Conservation (phyloP, 108 stramenopile genomes). For the Nitzschia sp. region DNA sequence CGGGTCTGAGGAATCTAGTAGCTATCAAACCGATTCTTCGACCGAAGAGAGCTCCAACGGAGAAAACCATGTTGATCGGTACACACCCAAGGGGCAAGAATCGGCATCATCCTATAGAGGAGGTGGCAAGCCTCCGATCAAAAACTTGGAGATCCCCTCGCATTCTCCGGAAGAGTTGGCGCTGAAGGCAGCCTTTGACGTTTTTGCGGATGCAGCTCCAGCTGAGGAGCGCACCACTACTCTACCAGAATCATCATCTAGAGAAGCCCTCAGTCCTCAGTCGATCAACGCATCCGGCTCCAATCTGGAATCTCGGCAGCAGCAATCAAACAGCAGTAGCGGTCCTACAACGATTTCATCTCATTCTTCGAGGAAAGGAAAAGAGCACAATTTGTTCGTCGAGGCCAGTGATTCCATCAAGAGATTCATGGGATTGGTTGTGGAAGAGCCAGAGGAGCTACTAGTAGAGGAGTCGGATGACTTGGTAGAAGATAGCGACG, state of each 20-base stretch:
- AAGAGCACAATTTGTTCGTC: not conserved
- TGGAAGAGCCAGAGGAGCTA: not conserved
- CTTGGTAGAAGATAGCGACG: not conserved
- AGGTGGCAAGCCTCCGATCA: constrained; percentile 14
- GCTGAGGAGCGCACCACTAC: constrained; percentile 3
- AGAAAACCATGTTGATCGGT: not conserved
- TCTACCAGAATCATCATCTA: not conserved
- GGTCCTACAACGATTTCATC: not conserved
- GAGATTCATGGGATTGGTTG: not conserved
- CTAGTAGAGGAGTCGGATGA: not conserved
- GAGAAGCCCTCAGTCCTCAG: constrained; percentile 1
- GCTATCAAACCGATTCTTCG: not conserved
- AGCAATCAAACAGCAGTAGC: not conserved
- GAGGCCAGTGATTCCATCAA: not conserved
- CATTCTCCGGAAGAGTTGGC: constrained; percentile 21
- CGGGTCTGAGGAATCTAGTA: not conserved
- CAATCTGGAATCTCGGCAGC: not conserved
- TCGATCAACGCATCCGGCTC: not conserved
- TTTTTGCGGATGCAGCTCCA: constrained; percentile 6
- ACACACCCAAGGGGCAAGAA: not conserved
- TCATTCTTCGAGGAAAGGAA: not conserved
- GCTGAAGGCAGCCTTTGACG: constrained; percentile 19
- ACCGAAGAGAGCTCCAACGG: not conserved
- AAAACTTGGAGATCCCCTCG: not conserved
- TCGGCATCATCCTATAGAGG: not conserved